Percentiles rank a stretch among this genome's conserved stretches.
These are phyloP conservation scores for Phytophthora cajani DNA, from an alignment of 352 stramenopile species.

Conservation along the genomic window DNA sequence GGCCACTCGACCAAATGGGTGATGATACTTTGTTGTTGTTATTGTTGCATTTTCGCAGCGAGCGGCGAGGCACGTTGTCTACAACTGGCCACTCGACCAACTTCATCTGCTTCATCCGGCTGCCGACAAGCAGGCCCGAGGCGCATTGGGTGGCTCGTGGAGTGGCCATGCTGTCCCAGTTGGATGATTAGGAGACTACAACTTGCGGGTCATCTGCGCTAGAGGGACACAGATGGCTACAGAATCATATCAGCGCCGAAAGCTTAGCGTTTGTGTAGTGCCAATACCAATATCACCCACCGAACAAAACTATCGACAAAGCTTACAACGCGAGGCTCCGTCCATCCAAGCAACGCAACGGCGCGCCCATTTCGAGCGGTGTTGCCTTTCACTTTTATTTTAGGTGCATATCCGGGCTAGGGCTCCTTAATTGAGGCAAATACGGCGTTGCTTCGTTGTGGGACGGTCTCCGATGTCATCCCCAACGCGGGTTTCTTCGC, in stretches of 20 bases:
- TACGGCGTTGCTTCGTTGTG: conserved; percentile 17
- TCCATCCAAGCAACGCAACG: conserved; percentile 21
- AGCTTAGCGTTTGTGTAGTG: neutral
- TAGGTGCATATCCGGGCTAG: conserved; percentile 29
- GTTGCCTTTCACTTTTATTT: conserved; percentile 1
- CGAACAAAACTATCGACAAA: neutral
- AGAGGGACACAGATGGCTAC: neutral
- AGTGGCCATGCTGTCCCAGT: conserved; percentile 93
- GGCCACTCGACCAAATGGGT: conserved; percentile 93
- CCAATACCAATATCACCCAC: neutral
- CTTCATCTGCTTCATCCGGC: conserved; percentile 94
- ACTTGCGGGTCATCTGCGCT: neutral
- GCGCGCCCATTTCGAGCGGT: neutral
- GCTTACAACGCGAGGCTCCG: neutral
- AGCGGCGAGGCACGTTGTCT: conserved; percentile 89
- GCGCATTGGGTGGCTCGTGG: conserved; percentile 94
- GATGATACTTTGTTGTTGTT: neutral
- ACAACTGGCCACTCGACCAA: conserved; percentile 96
- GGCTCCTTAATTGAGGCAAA: conserved; percentile 8
- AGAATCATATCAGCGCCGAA: conserved; percentile 2
- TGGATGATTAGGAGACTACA: conserved; percentile 73
- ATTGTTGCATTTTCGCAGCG: conserved; percentile 41
- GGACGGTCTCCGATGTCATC: conserved; percentile 10
- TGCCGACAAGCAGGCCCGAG: conserved; percentile 82
- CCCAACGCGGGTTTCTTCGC: neutral